Evolutionary conservation across 2,329 filamentous ascomycete species (phyloP), one percentile per base, ranked within the genome.

Genomic region (Capronia coronata): DNA sequence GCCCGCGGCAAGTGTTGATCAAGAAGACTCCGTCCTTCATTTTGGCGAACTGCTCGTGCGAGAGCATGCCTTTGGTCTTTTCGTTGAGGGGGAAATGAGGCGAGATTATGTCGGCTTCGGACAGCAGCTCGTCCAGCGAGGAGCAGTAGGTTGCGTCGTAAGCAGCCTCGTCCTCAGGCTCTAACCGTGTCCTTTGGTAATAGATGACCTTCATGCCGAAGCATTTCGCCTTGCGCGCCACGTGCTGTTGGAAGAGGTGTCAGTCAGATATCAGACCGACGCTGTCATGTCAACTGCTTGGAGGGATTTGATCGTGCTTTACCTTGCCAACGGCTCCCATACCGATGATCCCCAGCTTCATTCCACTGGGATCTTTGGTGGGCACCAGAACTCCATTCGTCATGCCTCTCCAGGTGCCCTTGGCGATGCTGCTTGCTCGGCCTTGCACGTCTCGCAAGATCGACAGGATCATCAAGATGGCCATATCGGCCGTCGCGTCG

Each of bases 201-300:
- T 94, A 93, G 41, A 82, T 75, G 8, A 86, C 75, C 37, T 68
- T 76, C 85, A 93, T 90, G 7, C 82, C 84, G 63, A 93, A 89
- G 0, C 75, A 84, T 47, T 78, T 74, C 2, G 83, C 84, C 67
- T 89, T 89, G 63, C 73, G 25, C 8, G 49, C 52, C 14, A 49
- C 19, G 32, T 51, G 34, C 54, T 47, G 27, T 10, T 10, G 23
- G 10, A 27, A 27, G 23, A 27, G 10, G 23, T 27, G 10, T 27
- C 5, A 27, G n/a, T n/a, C n/a, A n/a, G n/a, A n/a, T n/a, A n/a
- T n/a, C n/a, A n/a, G n/a, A n/a, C n/a, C n/a, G n/a, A n/a, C n/a
- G n/a, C n/a, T n/a, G n/a, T 27, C 23, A 27, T 27, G 23, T 27
- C 23, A 27, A n/a, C n/a, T n/a, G n/a, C n/a, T n/a, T n/a, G n/a